Evolutionary conservation across 140 eudicot species (phyloP), one percentile per base, ranked within the genome.

Genomic region (Anethum foeniculum): DNA sequence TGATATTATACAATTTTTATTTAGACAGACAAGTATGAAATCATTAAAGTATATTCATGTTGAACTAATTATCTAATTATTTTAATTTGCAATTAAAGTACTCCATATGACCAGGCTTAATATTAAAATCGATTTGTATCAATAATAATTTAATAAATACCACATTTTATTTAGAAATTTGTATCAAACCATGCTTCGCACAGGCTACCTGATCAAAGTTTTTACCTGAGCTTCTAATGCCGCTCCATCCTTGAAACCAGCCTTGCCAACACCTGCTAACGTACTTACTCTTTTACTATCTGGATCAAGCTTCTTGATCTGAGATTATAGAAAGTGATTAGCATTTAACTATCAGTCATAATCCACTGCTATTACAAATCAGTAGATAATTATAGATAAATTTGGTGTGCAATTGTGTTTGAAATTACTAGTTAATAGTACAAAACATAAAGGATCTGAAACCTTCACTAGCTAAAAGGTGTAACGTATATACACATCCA

Each of bases 271-370:
- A 47, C 99, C 99, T 77, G 96, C 97, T 82, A 95, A 41, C 21
- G 97, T 88, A 80, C 58, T 88, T 44, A 92, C 97, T 86, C 85
- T 88, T 86, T 83, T 88, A 77, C 86, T 92, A 49, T 91, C 85
- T 77, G 93, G 94, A 87, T 95, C 97, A 49, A 95, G 87, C 86
- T 82, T 90, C 91, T 95, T 92, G 67, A 92, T 92, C 99, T 95
- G 91, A 83, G 81, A 78, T 18, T 43, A n/a, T 52, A 75, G 19
- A 23, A 77, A 60, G 78, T 71, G 48, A n/a, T 84, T 79, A 84
- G 81, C 81, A 71, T 18, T 49, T 77, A 6, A 39, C 76, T 48
- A 64, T 23, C 23, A 75, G 6, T 75, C 13, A n/a, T 52, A 49
- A 77, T 77, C 12, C 27, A 32, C 21, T 51, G 32, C 0, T 0